Base-by-base conservation (phyloP, 768 basidiomycete genomes). In the Trametes villosa region DNA sequence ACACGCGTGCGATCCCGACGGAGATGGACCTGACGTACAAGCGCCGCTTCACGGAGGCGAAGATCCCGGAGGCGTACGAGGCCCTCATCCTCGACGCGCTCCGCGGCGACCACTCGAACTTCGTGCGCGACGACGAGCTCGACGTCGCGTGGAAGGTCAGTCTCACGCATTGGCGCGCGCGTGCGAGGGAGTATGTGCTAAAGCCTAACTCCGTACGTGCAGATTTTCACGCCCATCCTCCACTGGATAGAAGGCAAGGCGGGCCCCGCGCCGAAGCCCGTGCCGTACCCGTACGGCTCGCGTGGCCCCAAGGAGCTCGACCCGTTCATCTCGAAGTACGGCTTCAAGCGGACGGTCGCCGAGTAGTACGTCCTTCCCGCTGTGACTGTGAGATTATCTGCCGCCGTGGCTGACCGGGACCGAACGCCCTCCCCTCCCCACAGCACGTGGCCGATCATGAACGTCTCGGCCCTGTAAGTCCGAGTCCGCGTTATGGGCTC, bases 21-120 rank as follows among this genome's bases (percentile, higher is more conserved):
- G 97, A 99, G 78, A 96, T 99, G 92, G 96, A 99, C 78, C 77
- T 98, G 66, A 97, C 96, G 20, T 99, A 98, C 84, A 96, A 96
- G 85, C 83, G 90, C 57, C 87, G 97, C 45, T 99, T 98, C 81
- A 77, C 86, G 40, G 95, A 97, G 62, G 75, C 86, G 49, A 88
- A 89, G 75, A 98, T 99, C 63, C 97, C 97, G 30, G 96, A 97
- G 79, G 96, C 95, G 31, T 96, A 97, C 73, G 93, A 98, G 77
- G 89, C 90, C 11, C 86, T 99, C 60, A 96, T 99, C 71, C 81
- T 98, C 59, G 96, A 99, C 71, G 93, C 94, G 15, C 83, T 99
- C 75, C 92, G 89, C 73, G 96, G 96, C n/a, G 96, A 99, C 71
- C 96, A 98, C 77, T 96, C 94, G 27, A 99, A 99, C 81, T 99